Base-by-base conservation (phyloP, 805 yeast species). In the Lachancea thermotolerans region DNA sequence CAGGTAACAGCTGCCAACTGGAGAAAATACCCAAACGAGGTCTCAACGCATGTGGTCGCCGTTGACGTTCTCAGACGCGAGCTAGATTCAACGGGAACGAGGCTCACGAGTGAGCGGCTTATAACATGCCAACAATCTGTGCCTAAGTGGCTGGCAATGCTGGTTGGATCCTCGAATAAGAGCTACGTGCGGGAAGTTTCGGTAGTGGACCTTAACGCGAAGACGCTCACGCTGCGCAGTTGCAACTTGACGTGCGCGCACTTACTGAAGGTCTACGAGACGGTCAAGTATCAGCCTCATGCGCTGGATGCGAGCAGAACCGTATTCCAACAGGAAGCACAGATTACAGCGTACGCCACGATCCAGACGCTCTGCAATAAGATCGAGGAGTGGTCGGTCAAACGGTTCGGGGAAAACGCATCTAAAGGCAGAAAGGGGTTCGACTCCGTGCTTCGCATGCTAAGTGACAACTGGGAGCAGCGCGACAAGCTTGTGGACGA, bases 1-100 rank as follows among this genome's bases (percentile, higher is more conserved):
- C 88, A 85, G 55, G 95, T 91, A 21, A 84, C 96, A 0, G 89
- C 95, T 1, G 97, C 98, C 42, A 89, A 90, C 66, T 91, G 99
- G 99, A 80, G 78, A 53, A 91, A 91, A 56, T 91, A 91, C 66
- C 99, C 99, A n/a, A 91, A 93, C 62, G 95, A 89, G 55, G 73
- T 82, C 47, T 81, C 96, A 7, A 77, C 95, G 0, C 99, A 91
- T 65, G 99, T 91, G 9, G 82, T 87, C 27, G 93, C 93, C 1
- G 98, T 93, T 15, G 99, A 91, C 62, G 87, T 88, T 1, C 65
- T 91, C 29, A 72, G 84, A 48, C 73, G 98, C 51, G 88, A 82
- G 55, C 58, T 88, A 16, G 76, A 79, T 53, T 66, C 72, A 1
- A 66, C 62, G 7, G 73, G 75, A 1, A 74, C 74, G 4, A 70